A percentile compares a stretch with the other conserved stretches of the same genome.
Evolutionary conservation across 345 rosid species (phyloP).

Genomic region (Syzygium aromaticum): DNA sequence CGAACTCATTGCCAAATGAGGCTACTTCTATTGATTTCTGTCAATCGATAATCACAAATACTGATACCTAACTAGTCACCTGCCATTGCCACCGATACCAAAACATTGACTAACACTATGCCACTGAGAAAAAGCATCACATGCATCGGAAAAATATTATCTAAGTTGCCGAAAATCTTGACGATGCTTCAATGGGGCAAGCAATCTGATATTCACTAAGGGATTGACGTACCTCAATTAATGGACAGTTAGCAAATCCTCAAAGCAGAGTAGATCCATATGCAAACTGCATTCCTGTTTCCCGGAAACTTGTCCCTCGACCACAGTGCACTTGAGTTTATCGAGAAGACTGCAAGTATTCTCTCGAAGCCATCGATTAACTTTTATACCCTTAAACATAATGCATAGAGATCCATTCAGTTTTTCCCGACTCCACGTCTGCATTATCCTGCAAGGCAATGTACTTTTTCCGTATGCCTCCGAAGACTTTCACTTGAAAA

Average conservation of each 20-base stretch:
- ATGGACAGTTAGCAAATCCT: neutral
- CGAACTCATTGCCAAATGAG: neutral
- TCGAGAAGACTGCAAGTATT: too few species aligned
- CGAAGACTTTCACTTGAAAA: neutral
- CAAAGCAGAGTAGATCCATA: too few species aligned
- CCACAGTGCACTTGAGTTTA: too few species aligned
- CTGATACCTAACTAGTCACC: neutral
- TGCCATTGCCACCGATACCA: neutral
- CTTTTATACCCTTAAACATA: too few species aligned
- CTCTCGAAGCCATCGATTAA: too few species aligned
- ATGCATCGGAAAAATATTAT: too few species aligned
- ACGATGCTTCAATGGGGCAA: neutral
- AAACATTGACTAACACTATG: rapidly evolving
- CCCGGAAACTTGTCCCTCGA: too few species aligned
- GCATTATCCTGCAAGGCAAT: neutral
- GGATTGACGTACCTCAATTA: neutral
- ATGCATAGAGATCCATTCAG: too few species aligned
- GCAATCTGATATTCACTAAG: neutral
- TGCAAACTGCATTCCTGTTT: too few species aligned
- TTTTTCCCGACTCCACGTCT: neutral
- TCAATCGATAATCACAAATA: neutral
- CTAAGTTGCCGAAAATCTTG: neutral
- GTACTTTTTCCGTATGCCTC: neutral
- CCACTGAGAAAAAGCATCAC: neutral
- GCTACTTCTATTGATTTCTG: neutral